Evolutionary conservation across 148 eudicot species (phyloP).

Genomic region (Vaccinium macrocarpon): DNA sequence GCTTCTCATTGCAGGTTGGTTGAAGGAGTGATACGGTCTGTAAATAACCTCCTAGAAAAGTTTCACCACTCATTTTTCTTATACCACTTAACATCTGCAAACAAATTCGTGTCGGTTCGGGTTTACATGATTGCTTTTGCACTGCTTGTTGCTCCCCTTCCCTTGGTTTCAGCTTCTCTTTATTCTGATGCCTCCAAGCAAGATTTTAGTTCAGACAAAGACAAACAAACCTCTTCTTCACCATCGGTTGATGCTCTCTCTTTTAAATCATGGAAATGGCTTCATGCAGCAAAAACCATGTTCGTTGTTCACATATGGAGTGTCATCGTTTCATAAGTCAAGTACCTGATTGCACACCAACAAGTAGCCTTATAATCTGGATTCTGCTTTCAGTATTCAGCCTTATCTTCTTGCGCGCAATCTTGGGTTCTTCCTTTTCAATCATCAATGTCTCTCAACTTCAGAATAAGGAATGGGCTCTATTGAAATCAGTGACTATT

Average conservation of each 20-base stretch:
- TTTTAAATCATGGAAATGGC: constrained; percentile 79
- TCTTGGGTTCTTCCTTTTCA: constrained; percentile 51
- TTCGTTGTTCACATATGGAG: constrained; percentile 75
- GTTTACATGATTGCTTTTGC: constrained; percentile 95
- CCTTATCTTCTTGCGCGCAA: constrained; percentile 39
- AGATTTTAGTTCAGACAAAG: constrained; percentile 20
- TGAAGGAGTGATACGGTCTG: constrained; percentile 79
- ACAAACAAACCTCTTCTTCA: constrained; percentile 23
- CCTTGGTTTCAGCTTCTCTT: constrained; percentile 82
- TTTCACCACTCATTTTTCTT: constrained; percentile 97
- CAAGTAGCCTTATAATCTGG: constrained; percentile 57
- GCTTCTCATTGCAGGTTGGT: constrained; percentile 59
- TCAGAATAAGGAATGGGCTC: constrained; percentile 54
- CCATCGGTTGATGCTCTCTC: constrained; percentile 16
- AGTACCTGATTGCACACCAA: constrained; percentile 48
- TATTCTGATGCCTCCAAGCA: constrained; percentile 54
- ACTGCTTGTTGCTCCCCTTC: constrained; percentile 89
- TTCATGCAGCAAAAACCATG: constrained; percentile 67
- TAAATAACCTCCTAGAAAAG: constrained; percentile 94
- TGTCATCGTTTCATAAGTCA: constrained; percentile 53
- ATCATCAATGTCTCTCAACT: constrained; percentile 21
- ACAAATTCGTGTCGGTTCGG: constrained; percentile 90
- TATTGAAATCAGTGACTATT: constrained; percentile 71
- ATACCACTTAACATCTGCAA: constrained; percentile 77
- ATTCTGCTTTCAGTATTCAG: constrained; percentile 42